Evolutionary conservation across 805 yeast genomes (phyloP).

Genomic region (Myxozyma kluyveri): DNA sequence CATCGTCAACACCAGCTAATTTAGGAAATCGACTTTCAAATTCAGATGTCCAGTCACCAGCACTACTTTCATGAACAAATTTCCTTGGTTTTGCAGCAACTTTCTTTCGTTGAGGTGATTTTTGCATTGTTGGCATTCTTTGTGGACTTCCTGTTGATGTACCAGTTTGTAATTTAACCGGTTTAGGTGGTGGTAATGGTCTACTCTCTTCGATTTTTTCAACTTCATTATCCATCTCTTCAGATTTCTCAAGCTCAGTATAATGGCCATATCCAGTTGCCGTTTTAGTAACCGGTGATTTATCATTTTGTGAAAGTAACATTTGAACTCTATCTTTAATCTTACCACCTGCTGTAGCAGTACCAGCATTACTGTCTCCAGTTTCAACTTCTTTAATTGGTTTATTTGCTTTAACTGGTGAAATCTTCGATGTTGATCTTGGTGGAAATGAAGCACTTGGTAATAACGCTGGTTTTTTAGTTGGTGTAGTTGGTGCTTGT

Average conservation of each 20-base stretch:
- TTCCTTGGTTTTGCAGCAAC: not conserved
- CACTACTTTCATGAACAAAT: constrained; percentile 8
- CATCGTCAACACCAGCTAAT: constrained; percentile 10
- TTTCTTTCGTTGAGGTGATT: not conserved
- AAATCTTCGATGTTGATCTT: not conserved
- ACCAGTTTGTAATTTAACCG: constrained; percentile 7
- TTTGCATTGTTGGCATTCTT: not conserved
- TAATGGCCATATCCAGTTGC: not conserved
- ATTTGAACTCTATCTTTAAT: constrained; percentile 45
- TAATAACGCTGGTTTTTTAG: not conserved
- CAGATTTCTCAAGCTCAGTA: not conserved
- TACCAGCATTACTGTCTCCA: constrained; percentile 39
- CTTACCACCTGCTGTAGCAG: constrained; percentile 74
- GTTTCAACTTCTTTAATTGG: too few relatives aligned
- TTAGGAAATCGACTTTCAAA: constrained; percentile 12
- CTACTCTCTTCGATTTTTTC: not conserved
- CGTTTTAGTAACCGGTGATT: not conserved
- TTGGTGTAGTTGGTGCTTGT: not conserved
- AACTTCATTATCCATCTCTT: not conserved
- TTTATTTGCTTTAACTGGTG: constrained; percentile 9
- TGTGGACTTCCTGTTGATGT: not conserved
- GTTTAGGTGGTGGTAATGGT: constrained; percentile 16
- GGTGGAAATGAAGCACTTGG: too few relatives aligned
- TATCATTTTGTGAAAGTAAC: not conserved
- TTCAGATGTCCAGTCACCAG: constrained; percentile 11